Base-by-base conservation (phyloP, 2,329 filamentous ascomycete species). In the Celoporthe dispersa region DNA sequence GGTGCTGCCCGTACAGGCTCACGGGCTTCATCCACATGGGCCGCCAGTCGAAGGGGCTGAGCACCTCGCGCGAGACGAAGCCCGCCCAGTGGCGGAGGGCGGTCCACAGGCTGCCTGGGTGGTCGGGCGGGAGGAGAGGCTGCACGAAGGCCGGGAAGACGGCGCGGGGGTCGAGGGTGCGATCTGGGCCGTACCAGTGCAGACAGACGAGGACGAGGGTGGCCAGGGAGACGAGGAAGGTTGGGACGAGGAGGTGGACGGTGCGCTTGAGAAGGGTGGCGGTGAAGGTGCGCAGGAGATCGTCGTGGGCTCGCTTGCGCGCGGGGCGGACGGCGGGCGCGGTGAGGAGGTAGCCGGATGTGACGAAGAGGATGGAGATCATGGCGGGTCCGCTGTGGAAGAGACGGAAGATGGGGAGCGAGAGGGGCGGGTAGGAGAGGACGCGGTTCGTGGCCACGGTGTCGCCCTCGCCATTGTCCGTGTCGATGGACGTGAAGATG, bases 331-430 rank as follows among this genome's bases (percentile, higher is more conserved):
- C 33, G 60, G 60, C 60, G 11, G 22, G 60, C 25, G 60, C 37
- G 35, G 60, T 44, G 7, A 63, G 37, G 60, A 63, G 60, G 22
- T 63, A 63, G 60, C 60, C 60, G n/a, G 60, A 63, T 16, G 60
- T 63, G 60, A 63, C 60, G 33, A 63, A 63, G 35, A 63, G 60
- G 39, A 63, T 63, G 37, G 35, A 63, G n/a, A 44, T 44, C 60
- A 63, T 63, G 35, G 60, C 60, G 6, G 60, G 39, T 28, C 11
- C 60, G 60, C 60, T 63, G 60, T 63, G 60, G 19, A 63, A 63
- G 35, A 63, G 60, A 5, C 60, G 60, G 5, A 63, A 12, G 60
- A 63, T 31, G n/a, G 60, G 60, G 11, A 63, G 60, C 3, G 35
- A 39, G 35, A 63, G 35, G 31, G 33, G 60, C 37, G 35, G 60